phyloP scores from a whole-genome alignment of 768 basidiomycete species.

The Kwoniella pini region DNA sequence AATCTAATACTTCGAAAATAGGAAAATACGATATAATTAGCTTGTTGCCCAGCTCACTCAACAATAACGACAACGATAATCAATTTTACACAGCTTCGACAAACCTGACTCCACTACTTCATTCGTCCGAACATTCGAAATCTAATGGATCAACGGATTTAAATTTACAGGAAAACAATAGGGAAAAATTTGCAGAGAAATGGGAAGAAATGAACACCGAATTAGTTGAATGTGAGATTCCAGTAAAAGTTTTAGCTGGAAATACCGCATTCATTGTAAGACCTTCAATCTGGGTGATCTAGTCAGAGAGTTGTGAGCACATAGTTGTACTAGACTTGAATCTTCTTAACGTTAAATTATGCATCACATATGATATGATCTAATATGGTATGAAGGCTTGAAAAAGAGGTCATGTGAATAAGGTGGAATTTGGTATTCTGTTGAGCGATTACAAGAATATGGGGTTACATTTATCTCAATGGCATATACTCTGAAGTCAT shows the following conservation, averaged over 20 bases:
- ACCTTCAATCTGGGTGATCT: slow-evolving; percentile 31
- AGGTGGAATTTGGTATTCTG: no score
- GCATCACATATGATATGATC: no score
- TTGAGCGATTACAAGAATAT: no score
- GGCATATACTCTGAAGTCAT: no score
- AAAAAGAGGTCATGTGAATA: no score
- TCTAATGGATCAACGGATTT: neutral
- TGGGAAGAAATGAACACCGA: slow-evolving; percentile 74
- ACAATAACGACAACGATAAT: slow-evolving; percentile 60
- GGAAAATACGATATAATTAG: slow-evolving; percentile 14
- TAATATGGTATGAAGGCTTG: no score
- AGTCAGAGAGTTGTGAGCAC: no score
- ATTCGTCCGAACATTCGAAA: neutral
- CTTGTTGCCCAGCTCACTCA: slow-evolving; percentile 47
- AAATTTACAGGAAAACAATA: neutral
- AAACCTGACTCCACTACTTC: slow-evolving; percentile 23
- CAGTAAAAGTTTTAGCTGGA: slow-evolving; percentile 81
- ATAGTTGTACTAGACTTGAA: no score
- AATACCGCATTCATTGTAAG: slow-evolving; percentile 70
- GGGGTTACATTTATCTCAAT: no score
- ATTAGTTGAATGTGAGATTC: slow-evolving; percentile 92
- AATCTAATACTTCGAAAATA: neutral
- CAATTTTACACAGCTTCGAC: slow-evolving; percentile 60
- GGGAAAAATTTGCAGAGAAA: slow-evolving; percentile 45
- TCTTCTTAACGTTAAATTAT: no score